Conservation (phyloP, 805 yeast species). For the Starmerella geochares region DNA sequence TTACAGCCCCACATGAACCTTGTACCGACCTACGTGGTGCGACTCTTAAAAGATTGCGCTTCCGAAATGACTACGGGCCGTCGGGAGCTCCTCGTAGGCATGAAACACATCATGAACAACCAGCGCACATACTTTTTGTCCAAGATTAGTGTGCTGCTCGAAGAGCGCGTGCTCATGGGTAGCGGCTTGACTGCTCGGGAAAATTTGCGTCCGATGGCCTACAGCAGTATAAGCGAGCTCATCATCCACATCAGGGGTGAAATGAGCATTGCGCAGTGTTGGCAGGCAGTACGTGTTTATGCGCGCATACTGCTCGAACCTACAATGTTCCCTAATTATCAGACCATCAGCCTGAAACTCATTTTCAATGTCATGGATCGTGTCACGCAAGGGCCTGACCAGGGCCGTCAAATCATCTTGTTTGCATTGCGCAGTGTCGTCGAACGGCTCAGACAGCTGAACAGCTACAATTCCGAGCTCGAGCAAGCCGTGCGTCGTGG, state of each 20-base stretch:
- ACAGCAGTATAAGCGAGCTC: slow-evolving; percentile 90
- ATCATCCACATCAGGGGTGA: slow-evolving; percentile 85
- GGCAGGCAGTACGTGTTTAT: slow-evolving; percentile 77
- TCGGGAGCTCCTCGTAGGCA: slow-evolving; percentile 85
- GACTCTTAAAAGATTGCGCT: slow-evolving; percentile 90
- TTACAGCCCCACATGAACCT: slow-evolving; percentile 46
- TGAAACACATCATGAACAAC: slow-evolving; percentile 88
- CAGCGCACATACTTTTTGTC: slow-evolving; percentile 74
- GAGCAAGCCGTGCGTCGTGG: slow-evolving; percentile 37
- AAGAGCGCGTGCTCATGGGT: slow-evolving; percentile 80
- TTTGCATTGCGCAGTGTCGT: slow-evolving; percentile 81
- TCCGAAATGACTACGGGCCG: slow-evolving; percentile 83
- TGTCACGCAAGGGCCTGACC: slow-evolving; percentile 70
- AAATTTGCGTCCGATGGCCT: slow-evolving; percentile 84
- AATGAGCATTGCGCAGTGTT: slow-evolving; percentile 67
- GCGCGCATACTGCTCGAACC: slow-evolving; percentile 72
- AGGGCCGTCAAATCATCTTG: slow-evolving; percentile 74
- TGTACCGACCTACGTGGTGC: slow-evolving; percentile 77
- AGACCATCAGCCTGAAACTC: slow-evolving; percentile 91
- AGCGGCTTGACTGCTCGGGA: slow-evolving; percentile 87
- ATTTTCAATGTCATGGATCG: slow-evolving; percentile 80
- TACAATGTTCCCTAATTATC: slow-evolving; percentile 76
- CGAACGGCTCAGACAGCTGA: slow-evolving; percentile 65
- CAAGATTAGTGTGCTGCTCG: slow-evolving; percentile 72
- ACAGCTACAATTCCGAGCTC: slow-evolving; percentile 33